Conservation (phyloP, 2,329 filamentous ascomycete genomes). For the Verticillium isaacii region DNA sequence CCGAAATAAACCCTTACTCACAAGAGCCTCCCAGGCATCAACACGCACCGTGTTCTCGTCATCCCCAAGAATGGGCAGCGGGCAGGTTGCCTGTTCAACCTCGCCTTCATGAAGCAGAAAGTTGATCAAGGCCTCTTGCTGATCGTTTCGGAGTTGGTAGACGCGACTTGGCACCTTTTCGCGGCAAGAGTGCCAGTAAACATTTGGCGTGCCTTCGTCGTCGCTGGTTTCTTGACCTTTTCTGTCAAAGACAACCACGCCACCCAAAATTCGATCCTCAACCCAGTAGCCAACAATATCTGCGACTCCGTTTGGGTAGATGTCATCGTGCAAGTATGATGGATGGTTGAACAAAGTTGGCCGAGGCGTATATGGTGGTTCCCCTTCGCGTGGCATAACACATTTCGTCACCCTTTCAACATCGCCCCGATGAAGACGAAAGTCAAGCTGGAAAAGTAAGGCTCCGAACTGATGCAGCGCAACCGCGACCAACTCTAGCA, state of each 20-base stretch:
- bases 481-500: neutral
- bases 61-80: neutral
- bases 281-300: conserved; percentile 20
- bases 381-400: neutral
- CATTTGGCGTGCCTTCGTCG: too few relatives aligned
- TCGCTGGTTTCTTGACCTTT: neutral
- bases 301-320: conserved; percentile 15
- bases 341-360: conserved; percentile 13
- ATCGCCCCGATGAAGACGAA: neutral
- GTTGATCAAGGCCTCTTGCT: neutral
- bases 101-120: neutral
- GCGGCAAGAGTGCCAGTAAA: too few relatives aligned
- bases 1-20: neutral
- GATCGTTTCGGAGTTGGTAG: neutral
- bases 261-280: conserved; percentile 17
- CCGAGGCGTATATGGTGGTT: neutral
- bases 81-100: neutral
- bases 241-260: conserved; percentile 17
- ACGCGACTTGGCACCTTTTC: neutral
- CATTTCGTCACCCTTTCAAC: neutral
- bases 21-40: neutral
- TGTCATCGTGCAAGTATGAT: conserved; percentile 11
- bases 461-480: neutral
- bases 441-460: neutral
- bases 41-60: neutral